Base-by-base conservation (phyloP, 306 rosid species). In the Inga leiocalycina region DNA sequence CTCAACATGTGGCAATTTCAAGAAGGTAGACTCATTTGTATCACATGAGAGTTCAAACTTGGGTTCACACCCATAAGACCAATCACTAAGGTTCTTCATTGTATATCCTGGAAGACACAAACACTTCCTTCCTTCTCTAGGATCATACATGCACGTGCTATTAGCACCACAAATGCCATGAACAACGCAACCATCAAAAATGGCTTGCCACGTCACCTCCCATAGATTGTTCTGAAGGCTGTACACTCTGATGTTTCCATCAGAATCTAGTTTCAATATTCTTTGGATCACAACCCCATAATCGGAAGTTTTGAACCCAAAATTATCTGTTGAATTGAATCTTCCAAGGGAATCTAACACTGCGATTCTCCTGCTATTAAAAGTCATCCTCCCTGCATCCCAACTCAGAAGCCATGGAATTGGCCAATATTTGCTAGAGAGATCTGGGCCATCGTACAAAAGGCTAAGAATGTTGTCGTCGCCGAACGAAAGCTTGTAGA, bases 161-260 rank as follows among this genome's bases (percentile, higher is more conserved):
- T 84, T 59, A 2, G 30, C 74, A 14, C 90, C 88, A 84, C 90
- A 87, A 61, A 71, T 7, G 2, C 88, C 88, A 46, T 84, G 88
- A 54, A 75, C 48, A 0, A 0, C 19, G 19, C 90, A 87, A 5
- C 49, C 0, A 30, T 12, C 19, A 3, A 41, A 15, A 10, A 72
- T 69, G 54, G 81, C 48, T 78, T 82, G 82, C 90, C 90, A 79
- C 30, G 90, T 69, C 76, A 87, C 80, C 4, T 48, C 41, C 88
- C 90, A 87, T 4, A 1, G 3, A 64, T 64, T 12, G 13, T 64
- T 32, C 10, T 64, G 41, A 30, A 0, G 17, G 19, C 69, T 64
- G 20, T 30, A 64, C 17, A 64, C 70, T 30, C 70, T 8, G 5
- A 64, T 10, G 39, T 64, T 64, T 5, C 70, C 70, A 14, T 64